Base-by-base conservation (phyloP, 495 filamentous ascomycete genomes). In the Penicillium fimorum region DNA sequence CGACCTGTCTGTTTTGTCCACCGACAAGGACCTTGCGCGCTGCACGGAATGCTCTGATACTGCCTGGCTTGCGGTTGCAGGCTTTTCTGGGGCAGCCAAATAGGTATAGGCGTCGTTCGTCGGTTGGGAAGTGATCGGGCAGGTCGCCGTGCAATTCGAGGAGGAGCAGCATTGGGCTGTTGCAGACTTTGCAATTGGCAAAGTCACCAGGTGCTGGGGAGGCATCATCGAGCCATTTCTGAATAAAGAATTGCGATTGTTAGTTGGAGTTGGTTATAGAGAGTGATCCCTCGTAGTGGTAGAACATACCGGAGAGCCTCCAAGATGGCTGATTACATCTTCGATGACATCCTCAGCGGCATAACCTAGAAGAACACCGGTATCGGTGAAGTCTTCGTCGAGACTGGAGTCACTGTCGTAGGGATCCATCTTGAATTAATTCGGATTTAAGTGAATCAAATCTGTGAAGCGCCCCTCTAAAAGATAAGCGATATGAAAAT, bases 131-230 rank as follows among this genome's bases (percentile, higher is more conserved):
- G 35, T 82, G 78, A 37, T 95, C 87, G 18, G 90, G 92, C 37
- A 99, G 78, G 57, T 96, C 92, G 63, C 85, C 93, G 72, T 99
- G 90, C 42, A 99, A 79, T 70, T 97, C 91, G 41, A 99, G 82
- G 12, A 97, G 82, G 4, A 97, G 79, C 0, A 84, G 79, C 86
- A 97, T 92, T 40, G 90, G 70, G 30, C 82, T 80, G 55, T 91
- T 91, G 81, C 94, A 99, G 60, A 89, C 81, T 71, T 88, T 92
- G 77, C 94, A 99, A 74, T 85, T 87, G 32, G 88, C 91, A 5
- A 96, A 81, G 0, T 85, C 79, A 18, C 88, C 88, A 2, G 89
- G 87, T n/a, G 92, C 89, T 12, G 88, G 79, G 37, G 79, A 81
- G 50, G 68, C 72, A 3, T 81, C 72, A 56, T 90, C 85, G 9